Base-by-base conservation (phyloP, 2,329 filamentous ascomycete genomes). In the Colletotrichum limetticola region DNA sequence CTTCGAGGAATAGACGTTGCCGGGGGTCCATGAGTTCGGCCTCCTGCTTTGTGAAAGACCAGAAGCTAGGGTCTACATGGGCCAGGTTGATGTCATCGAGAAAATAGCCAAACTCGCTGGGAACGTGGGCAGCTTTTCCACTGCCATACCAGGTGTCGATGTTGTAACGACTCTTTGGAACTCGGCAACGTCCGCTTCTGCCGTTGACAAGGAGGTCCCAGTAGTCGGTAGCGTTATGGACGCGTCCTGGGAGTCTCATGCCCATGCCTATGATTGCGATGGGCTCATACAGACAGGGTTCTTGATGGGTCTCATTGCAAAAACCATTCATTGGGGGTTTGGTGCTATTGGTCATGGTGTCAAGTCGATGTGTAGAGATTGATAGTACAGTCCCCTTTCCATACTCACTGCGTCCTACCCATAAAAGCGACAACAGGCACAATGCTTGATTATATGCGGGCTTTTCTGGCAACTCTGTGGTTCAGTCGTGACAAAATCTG, bases 191-290 rank as follows among this genome's bases (percentile, higher is more conserved):
- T 2, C 72, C 77, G 59, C 77, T 76, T 12, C 68, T 72, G 28
- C 79, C 78, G 55, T 81, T 79, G 55, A 78, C 19, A 0, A 83
- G 74, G 3, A 83, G 72, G 55, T 80, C 76, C 81, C 81, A 83
- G 53, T 79, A 80, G 4, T 75, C 76, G 8, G 76, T 63, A 0
- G 76, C 65, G 35, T 76, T 76, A 1, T 68, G 59, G 7, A 83
- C 74, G 1, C 76, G 74, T 2, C 81, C 80, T 0, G 81, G 81
- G 3, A 82, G 77, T 8, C 79, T 77, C 70, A 81, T 72, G 1
- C 75, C 81, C 73, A 82, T 79, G n/a, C 81, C 81, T 12, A 78
- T 74, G 52, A 82, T 79, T 26, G 81, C 81, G 24, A 82, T 78
- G 5, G 80, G 78, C 30, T 73, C 71, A 24, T 53, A 72, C 4